Conservation (phyloP, 176 grass and related monocot genomes). For the Lolium rigidum region DNA sequence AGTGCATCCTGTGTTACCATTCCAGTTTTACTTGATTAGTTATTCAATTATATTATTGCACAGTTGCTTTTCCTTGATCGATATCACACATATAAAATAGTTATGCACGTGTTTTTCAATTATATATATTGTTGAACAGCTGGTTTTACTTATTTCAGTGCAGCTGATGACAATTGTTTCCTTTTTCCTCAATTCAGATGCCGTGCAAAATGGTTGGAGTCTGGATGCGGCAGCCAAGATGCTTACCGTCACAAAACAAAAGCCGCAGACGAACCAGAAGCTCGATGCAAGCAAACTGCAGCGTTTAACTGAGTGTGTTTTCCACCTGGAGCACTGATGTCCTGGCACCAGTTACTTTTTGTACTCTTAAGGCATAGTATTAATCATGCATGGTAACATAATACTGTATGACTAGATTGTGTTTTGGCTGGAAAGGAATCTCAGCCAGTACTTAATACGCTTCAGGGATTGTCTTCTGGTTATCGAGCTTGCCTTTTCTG, state of each 20-base stretch:
- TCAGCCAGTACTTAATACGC: not conserved
- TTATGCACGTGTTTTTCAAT: not conserved
- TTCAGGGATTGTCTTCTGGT: not conserved
- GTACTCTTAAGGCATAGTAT: not conserved
- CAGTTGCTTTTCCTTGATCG: not conserved
- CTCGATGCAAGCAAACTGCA: slow-evolving; percentile 84
- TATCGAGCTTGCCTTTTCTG: not conserved
- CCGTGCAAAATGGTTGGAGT: slow-evolving; percentile 70
- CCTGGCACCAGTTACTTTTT: not conserved
- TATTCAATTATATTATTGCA: slow-evolving; percentile 3
- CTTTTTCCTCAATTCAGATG: slow-evolving; percentile 48
- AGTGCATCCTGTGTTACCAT: not conserved
- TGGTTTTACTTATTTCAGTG: slow-evolving; percentile 26
- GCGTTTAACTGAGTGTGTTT: slow-evolving; percentile 94
- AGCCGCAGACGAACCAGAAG: slow-evolving; percentile 68
- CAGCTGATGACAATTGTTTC: not conserved
- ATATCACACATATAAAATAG: not conserved
- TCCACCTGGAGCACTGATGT: slow-evolving; percentile 89
- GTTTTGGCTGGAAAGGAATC: slow-evolving; percentile 2
- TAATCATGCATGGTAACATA: slow-evolving; percentile 6
- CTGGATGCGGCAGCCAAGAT: slow-evolving; percentile 69
- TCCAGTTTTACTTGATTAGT: not conserved
- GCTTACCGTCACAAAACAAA: slow-evolving; percentile 77
- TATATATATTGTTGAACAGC: not conserved
- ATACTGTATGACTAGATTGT: not conserved